Conservation (phyloP, 2,329 filamentous ascomycete genomes). For the Aspergillus texensis region DNA sequence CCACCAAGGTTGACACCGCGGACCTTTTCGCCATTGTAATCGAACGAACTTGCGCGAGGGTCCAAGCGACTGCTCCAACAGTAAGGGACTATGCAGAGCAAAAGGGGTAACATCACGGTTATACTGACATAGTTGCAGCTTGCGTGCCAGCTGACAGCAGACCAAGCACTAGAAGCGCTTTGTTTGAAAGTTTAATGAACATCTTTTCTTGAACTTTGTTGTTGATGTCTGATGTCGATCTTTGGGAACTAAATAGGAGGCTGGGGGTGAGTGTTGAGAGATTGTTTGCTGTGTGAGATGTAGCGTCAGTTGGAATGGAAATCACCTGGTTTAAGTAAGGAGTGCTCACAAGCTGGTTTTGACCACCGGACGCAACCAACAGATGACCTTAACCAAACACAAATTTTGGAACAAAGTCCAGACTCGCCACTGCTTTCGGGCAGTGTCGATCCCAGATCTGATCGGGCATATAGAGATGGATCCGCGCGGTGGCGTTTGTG, state of each 20-base stretch:
- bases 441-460: neutral
- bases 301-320: slow-evolving; percentile 29
- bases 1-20: slow-evolving; percentile 68
- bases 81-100: slow-evolving; percentile 8
- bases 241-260: slow-evolving; percentile 21
- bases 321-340: slow-evolving; percentile 36
- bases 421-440: slow-evolving; percentile 6
- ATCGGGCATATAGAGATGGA: neutral
- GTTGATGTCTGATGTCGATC: slow-evolving; percentile 10
- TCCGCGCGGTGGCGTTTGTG: neutral
- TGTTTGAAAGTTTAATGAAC: slow-evolving; percentile 28
- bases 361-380: slow-evolving; percentile 23
- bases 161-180: slow-evolving; percentile 31
- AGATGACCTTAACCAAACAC: neutral
- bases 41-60: slow-evolving; percentile 46
- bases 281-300: slow-evolving; percentile 21
- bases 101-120: neutral
- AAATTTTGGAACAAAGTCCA: neutral
- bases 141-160: slow-evolving; percentile 26
- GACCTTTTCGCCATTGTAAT: slow-evolving; percentile 58
- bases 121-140: slow-evolving; percentile 32
- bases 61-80: slow-evolving; percentile 26
- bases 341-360: slow-evolving; percentile 12
- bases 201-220: slow-evolving; percentile 22
- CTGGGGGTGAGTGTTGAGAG: slow-evolving; percentile 20